phyloP scores from a whole-genome alignment of 2,329 filamentous ascomycete genomes.

The Stemphylium vesicarium region DNA sequence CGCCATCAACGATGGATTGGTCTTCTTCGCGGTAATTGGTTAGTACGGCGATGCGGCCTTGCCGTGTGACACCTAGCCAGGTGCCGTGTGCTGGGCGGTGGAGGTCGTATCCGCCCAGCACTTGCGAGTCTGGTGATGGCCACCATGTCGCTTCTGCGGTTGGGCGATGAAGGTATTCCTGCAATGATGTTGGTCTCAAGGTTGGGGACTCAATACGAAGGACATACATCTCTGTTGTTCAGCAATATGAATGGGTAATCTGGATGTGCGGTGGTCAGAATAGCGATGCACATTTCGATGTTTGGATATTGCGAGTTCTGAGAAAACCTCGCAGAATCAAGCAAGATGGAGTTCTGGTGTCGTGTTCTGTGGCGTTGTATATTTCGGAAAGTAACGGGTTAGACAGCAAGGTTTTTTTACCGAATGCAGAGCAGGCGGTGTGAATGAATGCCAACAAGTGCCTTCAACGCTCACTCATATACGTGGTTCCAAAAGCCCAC shows the following conservation, averaged over 20 bases:
- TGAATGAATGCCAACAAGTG: conserved; percentile 28
- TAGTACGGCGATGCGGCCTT: conserved; percentile 66
- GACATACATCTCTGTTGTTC: conserved; percentile 56
- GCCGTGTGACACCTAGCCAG: conserved; percentile 67
- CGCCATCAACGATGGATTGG: conserved; percentile 50
- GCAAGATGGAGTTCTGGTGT: not conserved
- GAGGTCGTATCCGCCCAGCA: conserved; percentile 68
- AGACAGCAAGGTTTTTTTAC: conserved; percentile 5
- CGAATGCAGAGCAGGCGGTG: conserved; percentile 32
- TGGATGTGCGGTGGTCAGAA: conserved; percentile 57
- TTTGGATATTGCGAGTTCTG: too few relatives aligned
- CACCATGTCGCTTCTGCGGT: conserved; percentile 67
- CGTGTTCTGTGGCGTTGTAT: conserved; percentile 8
- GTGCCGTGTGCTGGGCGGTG: conserved; percentile 66
- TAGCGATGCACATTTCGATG: conserved; percentile 58
- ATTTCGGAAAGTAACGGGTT: conserved; percentile 20
- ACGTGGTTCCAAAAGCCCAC: conserved; percentile 35
- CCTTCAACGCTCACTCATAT: conserved; percentile 30
- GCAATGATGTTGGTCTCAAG: conserved; percentile 7
- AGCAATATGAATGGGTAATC: conserved; percentile 58
- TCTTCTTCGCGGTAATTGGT: conserved; percentile 68
- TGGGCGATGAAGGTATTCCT: conserved; percentile 68
- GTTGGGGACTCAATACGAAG: not conserved
- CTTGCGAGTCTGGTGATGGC: conserved; percentile 60
- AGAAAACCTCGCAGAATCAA: too few relatives aligned